Percentiles rank a stretch among this genome's conserved stretches.
These are phyloP conservation scores for Penstemon davidsonii DNA, from an alignment of 257 asterid genomes.

Conservation along the genomic window DNA sequence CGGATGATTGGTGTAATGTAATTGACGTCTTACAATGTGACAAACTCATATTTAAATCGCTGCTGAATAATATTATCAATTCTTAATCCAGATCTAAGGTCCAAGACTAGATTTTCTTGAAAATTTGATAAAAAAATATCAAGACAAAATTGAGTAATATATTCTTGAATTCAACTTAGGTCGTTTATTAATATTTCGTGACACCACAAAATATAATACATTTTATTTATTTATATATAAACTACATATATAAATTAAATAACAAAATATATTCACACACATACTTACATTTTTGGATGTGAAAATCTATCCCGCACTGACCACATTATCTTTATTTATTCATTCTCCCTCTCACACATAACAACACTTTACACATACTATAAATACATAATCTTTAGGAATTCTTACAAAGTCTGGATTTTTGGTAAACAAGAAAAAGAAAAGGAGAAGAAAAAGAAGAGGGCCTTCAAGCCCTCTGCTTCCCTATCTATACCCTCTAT, in stretches of 20 bases:
- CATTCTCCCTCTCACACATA: conserved; percentile 21
- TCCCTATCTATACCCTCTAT: conserved; percentile 65
- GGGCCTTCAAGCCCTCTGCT: conserved; percentile 73
- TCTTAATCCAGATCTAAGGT: no score
- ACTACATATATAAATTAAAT: conserved; percentile 13
- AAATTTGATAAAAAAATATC: no score
- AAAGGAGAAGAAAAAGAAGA: conserved; percentile 52
- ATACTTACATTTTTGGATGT: conserved; percentile 36
- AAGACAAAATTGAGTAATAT: no score
- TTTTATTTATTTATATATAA: conserved; percentile 3
- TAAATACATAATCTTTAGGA: conserved; percentile 39
- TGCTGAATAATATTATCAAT: no score
- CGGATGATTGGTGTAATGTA: no score
- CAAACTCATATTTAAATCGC: no score
- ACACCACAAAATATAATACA: no score
- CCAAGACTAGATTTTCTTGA: no score
- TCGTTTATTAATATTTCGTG: no score
- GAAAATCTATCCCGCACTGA: conserved; percentile 38
- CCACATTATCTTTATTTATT: conserved; percentile 40
- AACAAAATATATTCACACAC: conserved; percentile 26
- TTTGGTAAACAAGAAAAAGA: conserved; percentile 45
- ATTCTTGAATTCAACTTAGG: no score
- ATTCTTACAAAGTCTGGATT: conserved; percentile 54
- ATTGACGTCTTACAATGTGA: no score
- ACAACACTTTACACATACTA: conserved; percentile 29